A percentile compares a stretch with the other conserved stretches of the same genome.
These are phyloP conservation scores for Aureobasidium subglaciale DNA, from an alignment of 2,329 filamentous ascomycete genomes.

Conservation along the genomic window DNA sequence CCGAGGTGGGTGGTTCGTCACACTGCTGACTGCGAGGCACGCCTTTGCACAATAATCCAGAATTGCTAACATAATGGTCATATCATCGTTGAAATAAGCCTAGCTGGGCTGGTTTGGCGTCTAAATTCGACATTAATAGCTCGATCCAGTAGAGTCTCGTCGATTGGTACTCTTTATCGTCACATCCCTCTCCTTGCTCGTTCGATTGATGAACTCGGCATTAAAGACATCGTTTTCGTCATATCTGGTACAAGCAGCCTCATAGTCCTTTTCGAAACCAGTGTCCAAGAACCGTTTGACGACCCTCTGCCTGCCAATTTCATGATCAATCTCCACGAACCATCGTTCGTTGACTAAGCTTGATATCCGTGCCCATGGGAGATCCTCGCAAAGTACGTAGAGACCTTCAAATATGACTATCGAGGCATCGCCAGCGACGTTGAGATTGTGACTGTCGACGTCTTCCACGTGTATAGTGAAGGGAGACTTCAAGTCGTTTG, in stretches of 20 bases:
- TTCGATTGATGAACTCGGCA: slow-evolving; percentile 7
- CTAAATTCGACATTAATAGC: not conserved
- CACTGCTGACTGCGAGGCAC: too few relatives aligned
- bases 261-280: slow-evolving; percentile 2
- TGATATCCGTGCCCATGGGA: not conserved
- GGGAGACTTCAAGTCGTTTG: slow-evolving; percentile 6
- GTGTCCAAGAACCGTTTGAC: slow-evolving; percentile 2
- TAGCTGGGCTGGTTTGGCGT: too few relatives aligned
- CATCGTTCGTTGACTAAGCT: not conserved
- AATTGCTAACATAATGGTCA: too few relatives aligned
- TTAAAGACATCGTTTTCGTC: slow-evolving; percentile 11
- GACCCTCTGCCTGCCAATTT: not conserved
- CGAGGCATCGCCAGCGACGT: slow-evolving; percentile 3
- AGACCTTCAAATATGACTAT: slow-evolving; percentile 13
- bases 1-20: too few relatives aligned
- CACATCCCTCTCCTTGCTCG: slow-evolving; percentile 7
- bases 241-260: slow-evolving; percentile 5
- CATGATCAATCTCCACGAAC: slow-evolving; percentile 3
- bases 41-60: too few relatives aligned
- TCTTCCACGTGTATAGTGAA: slow-evolving; percentile 4
- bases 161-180: slow-evolving; percentile 3
- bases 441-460: not conserved
- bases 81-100: too few relatives aligned
- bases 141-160: not conserved
- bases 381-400: slow-evolving; percentile 10